phyloP scores from a whole-genome alignment of 192 early-diverging fungal species.

The Linnemannia exigua region DNA sequence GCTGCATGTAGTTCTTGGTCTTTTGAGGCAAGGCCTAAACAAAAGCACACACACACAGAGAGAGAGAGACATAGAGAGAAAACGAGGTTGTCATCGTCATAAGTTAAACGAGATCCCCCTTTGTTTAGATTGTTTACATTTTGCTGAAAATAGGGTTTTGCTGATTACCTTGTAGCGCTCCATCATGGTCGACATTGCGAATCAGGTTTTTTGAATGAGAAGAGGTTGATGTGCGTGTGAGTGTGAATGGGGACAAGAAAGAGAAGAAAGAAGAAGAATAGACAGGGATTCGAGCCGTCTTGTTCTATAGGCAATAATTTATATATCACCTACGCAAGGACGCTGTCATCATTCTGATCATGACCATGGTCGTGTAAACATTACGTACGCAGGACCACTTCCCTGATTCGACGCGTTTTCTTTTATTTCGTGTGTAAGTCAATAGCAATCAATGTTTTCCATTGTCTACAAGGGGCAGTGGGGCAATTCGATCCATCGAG shows the following conservation, averaged over 20 bases:
- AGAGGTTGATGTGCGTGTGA: not conserved
- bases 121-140: not conserved
- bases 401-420: not conserved
- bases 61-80: not conserved
- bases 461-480: too few relatives aligned
- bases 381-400: not conserved
- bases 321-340: not conserved
- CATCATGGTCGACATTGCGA: not conserved
- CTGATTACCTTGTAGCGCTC: not conserved
- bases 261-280: too few relatives aligned
- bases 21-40: conserved; percentile 19
- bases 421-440: too few relatives aligned
- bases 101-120: not conserved
- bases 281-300: too few relatives aligned
- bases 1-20: conserved; percentile 24
- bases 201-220: not conserved
- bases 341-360: too few relatives aligned
- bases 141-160: not conserved
- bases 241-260: not conserved
- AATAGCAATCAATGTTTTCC: too few relatives aligned
- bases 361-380: not conserved
- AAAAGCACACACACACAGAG: not conserved
- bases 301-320: too few relatives aligned
- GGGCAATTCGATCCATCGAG: not conserved
- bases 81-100: not conserved